A percentile compares a stretch with the other conserved stretches of the same genome.
These are phyloP conservation scores for Apiospora rasikravindrae DNA, from an alignment of 2,329 filamentous ascomycete genomes.

Conservation along the genomic window DNA sequence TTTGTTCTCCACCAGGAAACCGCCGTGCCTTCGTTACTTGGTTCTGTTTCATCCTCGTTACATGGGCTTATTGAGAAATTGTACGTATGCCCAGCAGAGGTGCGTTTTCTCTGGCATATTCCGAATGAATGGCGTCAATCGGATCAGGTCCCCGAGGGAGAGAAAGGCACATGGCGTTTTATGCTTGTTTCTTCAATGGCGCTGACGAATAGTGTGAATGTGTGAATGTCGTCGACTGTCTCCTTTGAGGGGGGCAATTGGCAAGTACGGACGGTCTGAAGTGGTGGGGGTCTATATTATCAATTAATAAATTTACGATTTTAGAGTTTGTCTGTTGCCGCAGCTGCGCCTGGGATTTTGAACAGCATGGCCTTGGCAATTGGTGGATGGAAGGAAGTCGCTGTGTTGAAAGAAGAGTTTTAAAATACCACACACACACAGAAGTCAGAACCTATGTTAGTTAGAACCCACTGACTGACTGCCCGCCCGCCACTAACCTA, in stretches of 20 bases:
- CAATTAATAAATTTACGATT: background rate
- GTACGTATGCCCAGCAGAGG: background rate
- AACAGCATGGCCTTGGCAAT: background rate
- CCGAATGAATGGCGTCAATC: background rate
- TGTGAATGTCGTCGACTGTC: background rate
- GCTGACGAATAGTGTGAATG: background rate
- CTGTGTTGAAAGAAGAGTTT: too few relatives aligned
- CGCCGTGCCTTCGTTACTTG: background rate
- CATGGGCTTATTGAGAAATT: background rate
- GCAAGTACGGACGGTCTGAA: too few relatives aligned
- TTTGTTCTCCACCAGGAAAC: background rate
- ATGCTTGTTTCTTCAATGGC: background rate
- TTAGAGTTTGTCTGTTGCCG: conserved; percentile 1
- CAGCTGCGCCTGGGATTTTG: background rate
- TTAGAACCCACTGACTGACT: too few relatives aligned
- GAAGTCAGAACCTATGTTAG: background rate
- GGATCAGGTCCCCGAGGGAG: background rate
- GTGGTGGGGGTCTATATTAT: background rate
- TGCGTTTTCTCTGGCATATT: background rate
- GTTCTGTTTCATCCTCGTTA: conserved; percentile 9
- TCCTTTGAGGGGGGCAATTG: background rate
- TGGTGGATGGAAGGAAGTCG: background rate
- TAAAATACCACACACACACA: too few relatives aligned
- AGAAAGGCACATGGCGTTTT: background rate
- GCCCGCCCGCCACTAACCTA: background rate